phyloP scores from a whole-genome alignment of 2,329 filamentous ascomycete genomes.

The Colletotrichum cuscutae region DNA sequence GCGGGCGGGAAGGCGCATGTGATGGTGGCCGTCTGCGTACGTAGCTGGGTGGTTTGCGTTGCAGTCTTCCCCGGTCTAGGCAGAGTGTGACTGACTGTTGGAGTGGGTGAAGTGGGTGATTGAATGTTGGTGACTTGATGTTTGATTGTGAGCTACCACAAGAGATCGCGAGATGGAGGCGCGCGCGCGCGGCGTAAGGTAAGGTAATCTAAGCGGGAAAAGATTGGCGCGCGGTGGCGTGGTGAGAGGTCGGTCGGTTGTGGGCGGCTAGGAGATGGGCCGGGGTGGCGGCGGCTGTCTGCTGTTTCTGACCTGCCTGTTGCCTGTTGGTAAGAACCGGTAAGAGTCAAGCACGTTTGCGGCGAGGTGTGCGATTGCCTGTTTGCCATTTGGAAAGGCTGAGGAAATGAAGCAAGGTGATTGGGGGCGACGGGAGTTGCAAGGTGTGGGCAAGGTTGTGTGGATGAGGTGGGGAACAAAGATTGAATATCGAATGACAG shows the following conservation, averaged over 20 bases:
- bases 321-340: background rate
- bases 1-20: background rate
- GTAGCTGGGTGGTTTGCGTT: background rate
- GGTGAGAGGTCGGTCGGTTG: background rate
- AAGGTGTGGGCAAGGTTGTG: conserved; percentile 2
- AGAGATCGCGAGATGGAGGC: background rate
- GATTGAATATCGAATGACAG: conserved; percentile 8
- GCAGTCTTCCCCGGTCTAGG: background rate
- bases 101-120: background rate
- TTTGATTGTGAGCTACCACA: background rate
- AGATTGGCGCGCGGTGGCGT: conserved; percentile 2
- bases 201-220: background rate
- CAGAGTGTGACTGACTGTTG: background rate
- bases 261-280: conserved; percentile 18
- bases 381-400: conserved; percentile 8
- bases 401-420: background rate
- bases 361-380: background rate
- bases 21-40: background rate
- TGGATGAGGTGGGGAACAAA: conserved; percentile 13
- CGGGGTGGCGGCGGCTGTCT: conserved; percentile 4
- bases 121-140: background rate
- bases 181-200: background rate
- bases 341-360: background rate
- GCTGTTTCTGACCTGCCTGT: background rate
- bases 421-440: conserved; percentile 5